Evolutionary conservation across 495 filamentous ascomycete genomes (phyloP).

Genomic region (Acidomyces sp.): DNA sequence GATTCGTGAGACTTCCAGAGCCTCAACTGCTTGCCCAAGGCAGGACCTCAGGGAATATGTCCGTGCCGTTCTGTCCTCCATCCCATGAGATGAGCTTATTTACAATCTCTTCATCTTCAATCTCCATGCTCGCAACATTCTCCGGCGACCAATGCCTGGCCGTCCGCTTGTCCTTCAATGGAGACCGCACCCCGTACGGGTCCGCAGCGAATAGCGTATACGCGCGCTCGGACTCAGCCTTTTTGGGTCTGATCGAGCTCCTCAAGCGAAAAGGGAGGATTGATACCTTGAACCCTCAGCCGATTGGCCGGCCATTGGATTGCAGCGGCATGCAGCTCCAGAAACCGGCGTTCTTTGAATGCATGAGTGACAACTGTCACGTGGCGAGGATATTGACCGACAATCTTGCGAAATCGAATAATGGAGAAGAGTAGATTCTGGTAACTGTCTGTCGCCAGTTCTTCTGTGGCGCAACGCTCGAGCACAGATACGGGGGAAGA

Average conservation of each 20-base stretch:
- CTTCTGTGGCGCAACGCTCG: constrained; percentile 21
- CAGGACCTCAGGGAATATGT: constrained; percentile 12
- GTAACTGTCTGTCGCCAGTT: constrained; percentile 29
- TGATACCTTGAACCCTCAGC: constrained; percentile 25
- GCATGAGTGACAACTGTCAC: constrained; percentile 29
- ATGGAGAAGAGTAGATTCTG: constrained; percentile 33
- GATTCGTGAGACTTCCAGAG: background rate
- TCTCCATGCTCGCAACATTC: background rate
- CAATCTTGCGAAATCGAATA: constrained; percentile 21
- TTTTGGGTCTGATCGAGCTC: constrained; percentile 19
- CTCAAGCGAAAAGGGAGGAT: constrained; percentile 23
- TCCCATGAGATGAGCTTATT: constrained; percentile 14
- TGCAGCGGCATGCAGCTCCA: constrained; percentile 26
- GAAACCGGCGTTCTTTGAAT: constrained; percentile 28
- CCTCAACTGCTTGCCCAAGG: constrained; percentile 15
- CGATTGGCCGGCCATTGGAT: constrained; percentile 25
- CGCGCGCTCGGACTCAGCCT: constrained; percentile 20
- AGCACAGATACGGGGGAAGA: no score
- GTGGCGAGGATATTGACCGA: constrained; percentile 21
- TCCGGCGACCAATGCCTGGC: constrained; percentile 19
- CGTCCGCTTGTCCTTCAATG: constrained; percentile 22
- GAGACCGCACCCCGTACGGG: constrained; percentile 19
- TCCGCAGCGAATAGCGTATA: constrained; percentile 21
- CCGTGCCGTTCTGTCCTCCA: constrained; percentile 12
- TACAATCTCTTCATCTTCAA: constrained; percentile 1